Base-by-base conservation (phyloP, 2,329 filamentous ascomycete species). In the Talaromyces sp. region DNA sequence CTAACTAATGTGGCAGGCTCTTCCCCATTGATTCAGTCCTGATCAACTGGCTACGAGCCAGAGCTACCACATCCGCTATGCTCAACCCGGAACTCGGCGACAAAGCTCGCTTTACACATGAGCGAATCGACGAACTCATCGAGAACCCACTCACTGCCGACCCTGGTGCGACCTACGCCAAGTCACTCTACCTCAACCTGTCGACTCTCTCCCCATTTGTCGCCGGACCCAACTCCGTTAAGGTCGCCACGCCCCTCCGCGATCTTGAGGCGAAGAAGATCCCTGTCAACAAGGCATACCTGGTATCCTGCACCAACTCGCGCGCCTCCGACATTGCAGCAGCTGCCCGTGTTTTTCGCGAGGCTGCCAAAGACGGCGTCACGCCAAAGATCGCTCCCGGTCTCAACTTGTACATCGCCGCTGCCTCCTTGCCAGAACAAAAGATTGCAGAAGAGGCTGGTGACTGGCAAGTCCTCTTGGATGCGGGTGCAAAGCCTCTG, bases 291-390 rank as follows among this genome's bases (percentile, higher is more conserved):
- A 91, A 89, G 71, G 92, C 90, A 0, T 97, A 96, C 72, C 80
- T 97, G 0, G 88, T 97, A 0, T 92, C 88, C 0, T 98, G 93
- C 80, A 98, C 93, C 6, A 97, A 97, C 77, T 88, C 86, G 0
- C 82, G 93, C 55, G 84, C 86, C 10, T 92, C 90, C 0, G 93
- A 98, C 72, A 80, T 98, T 14, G 86, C 86, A 0, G 87, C 89
- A 0, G 93, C 93, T 1, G 93, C 92, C 0, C 84, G 84, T 52
- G 93, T 98, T 2, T 96, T 98, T 82, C 86, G 85, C 59, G 89
- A 93, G 43, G 91, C 90, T 1, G 85, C 88, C 0, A 84, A 85
- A 59, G 80, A 80, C 26, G 89, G 86, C 14, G 79, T 82, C 59
- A 76, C 85, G 6, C 83, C 90, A 21, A 91, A 89, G 76, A 82